Conservation (phyloP, 805 yeast species). For the Myxozyma mucilagina region DNA sequence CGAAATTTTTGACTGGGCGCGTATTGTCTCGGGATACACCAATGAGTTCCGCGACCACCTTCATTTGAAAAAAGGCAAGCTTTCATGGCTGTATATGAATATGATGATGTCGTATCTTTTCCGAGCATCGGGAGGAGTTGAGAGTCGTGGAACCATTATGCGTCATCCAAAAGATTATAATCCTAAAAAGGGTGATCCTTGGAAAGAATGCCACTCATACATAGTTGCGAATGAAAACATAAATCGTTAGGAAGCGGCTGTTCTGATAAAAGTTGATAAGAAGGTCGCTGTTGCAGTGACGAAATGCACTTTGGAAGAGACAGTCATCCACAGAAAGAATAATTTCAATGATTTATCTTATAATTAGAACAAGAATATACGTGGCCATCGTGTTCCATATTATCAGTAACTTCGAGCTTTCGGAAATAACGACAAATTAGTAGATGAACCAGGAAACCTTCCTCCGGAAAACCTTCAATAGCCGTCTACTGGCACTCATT, state of each 20-base stretch:
- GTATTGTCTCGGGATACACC: slow-evolving; percentile 8
- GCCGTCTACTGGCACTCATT: no score
- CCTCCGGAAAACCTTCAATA: neutral
- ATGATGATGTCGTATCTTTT: slow-evolving; percentile 24
- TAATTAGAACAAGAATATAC: no score
- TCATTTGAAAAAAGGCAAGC: slow-evolving; percentile 10
- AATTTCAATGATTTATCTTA: no score
- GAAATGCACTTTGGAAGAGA: no score
- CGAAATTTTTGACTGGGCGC: slow-evolving; percentile 27
- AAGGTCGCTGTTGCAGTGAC: no score
- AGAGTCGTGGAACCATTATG: slow-evolving; percentile 5
- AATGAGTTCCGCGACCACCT: slow-evolving; percentile 7
- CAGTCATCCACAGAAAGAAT: no score
- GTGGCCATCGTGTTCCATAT: no score
- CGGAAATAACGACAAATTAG: neutral
- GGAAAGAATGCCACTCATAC: slow-evolving; percentile 3
- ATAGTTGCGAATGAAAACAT: neutral
- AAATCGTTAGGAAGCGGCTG: neutral
- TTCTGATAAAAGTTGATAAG: no score
- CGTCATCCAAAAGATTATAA: neutral
- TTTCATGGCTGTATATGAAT: slow-evolving; percentile 12
- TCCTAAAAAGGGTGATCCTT: neutral
- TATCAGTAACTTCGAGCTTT: no score
- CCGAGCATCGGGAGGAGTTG: slow-evolving; percentile 23
- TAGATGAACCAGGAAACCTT: neutral